Evolutionary conservation across 805 yeast species (phyloP).

Genomic region (Starmerella gropengiesseri): DNA sequence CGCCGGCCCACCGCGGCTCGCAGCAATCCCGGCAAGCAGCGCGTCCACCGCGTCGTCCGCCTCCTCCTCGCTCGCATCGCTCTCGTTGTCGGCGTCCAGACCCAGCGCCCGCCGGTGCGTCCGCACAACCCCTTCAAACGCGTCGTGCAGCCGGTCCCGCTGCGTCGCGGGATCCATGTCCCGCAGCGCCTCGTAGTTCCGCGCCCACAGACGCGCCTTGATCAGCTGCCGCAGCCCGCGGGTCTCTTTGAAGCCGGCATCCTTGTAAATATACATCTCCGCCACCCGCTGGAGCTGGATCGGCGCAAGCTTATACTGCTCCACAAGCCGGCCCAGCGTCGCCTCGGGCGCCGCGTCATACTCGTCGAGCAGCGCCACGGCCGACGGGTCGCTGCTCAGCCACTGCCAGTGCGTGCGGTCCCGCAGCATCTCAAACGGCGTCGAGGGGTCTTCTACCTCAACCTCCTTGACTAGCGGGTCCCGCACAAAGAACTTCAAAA

Average conservation of each 20-base stretch:
- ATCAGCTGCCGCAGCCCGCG: constrained; percentile 43
- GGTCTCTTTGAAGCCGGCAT: constrained; percentile 19
- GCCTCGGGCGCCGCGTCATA: constrained; percentile 19
- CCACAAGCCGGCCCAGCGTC: constrained; percentile 36
- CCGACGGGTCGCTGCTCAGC: constrained; percentile 28
- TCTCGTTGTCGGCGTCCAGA: constrained; percentile 8
- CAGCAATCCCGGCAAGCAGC: background rate
- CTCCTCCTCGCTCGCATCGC: constrained; percentile 13
- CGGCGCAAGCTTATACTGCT: constrained; percentile 48
- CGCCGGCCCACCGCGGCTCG: too few relatives aligned
- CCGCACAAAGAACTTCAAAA: constrained; percentile 45
- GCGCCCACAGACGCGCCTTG: constrained; percentile 62
- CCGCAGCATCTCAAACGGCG: constrained; percentile 79
- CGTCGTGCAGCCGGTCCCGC: constrained; percentile 55
- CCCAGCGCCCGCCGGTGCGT: constrained; percentile 11
- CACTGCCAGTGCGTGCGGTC: constrained; percentile 66
- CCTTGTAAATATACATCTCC: constrained; percentile 59
- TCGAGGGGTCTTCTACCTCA: constrained; percentile 91
- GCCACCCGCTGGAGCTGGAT: constrained; percentile 67
- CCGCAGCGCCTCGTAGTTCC: constrained; percentile 69
- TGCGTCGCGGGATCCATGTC: constrained; percentile 68
- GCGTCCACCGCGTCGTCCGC: constrained; percentile 5
- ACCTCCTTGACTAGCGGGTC: constrained; percentile 53
- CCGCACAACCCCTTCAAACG: constrained; percentile 36
- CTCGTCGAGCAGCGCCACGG: constrained; percentile 16